Base-by-base conservation (phyloP, 352 stramenopile genomes). In the Achlya hypogyna region DNA sequence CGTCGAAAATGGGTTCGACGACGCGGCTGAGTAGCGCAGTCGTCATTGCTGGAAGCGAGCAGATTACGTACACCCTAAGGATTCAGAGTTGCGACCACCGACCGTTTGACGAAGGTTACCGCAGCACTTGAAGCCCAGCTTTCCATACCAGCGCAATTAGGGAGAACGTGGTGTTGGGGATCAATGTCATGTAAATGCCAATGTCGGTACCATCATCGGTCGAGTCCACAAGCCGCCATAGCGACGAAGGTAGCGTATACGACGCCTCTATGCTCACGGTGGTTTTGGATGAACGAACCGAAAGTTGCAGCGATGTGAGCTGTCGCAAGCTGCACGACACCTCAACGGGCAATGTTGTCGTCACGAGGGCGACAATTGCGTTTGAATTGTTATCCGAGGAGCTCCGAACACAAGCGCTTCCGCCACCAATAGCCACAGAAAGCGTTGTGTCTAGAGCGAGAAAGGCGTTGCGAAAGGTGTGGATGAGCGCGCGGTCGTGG, bases 91-190 rank as follows among this genome's bases (percentile, higher is more conserved):
- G 29, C 6, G 40, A 64, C 10, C 4, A 64, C 12, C 5, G 5
- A 8, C 5, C 23, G 42, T 9, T n/a, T n/a, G 14, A 56, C 16
- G 1, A 52, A 14, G 43, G 12, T 5, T 28, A 67, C 60, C 60
- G 51, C 9, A 51, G 45, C 20, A 67, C 40, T 42, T 58, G 10
- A 16, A 67, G 60, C 6, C 60, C 60, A 35, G 51, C 60, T 2
- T 43, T 58, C 60, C 60, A 67, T 10, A 67, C 60, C 18, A 67
- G 12, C 16, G 60, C 60, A 5, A 67, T n/a, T 6, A 67, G 45
- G 16, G 27, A 59, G 10, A n/a, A 25, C 32, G 40, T 22, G 31
- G 40, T 51, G 9, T 23, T 58, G n/a, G 20, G 35, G 5, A 49
- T 34, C 43, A 38, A 10, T 10, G 31, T n/a, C 23, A 59, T 42